Evolutionary conservation across 2,329 filamentous ascomycete genomes (phyloP).

Genomic region (Pyricularia pennisetigena): DNA sequence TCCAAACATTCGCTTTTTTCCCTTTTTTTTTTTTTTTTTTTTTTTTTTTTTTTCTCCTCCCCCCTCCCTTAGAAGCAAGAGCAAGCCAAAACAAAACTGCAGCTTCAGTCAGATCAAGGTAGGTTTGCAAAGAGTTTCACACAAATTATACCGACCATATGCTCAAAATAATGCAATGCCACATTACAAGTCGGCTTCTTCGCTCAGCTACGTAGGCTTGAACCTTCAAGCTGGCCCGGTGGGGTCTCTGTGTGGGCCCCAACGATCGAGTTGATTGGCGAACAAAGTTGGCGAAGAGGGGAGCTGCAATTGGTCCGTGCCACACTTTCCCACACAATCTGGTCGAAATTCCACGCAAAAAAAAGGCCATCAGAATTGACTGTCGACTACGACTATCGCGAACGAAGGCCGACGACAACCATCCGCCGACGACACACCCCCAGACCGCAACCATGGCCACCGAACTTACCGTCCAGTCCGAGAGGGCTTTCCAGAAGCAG

Average conservation of each 20-base stretch:
- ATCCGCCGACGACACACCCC: background rate
- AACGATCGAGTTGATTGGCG: background rate
- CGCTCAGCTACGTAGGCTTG: background rate
- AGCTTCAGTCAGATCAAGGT: too few relatives aligned
- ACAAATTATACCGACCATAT: too few relatives aligned
- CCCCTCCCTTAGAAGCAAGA: too few relatives aligned
- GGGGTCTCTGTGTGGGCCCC: background rate
- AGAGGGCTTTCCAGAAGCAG: slow-evolving; percentile 99
- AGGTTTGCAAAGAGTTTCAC: too few relatives aligned
- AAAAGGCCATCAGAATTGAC: background rate
- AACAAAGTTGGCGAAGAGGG: background rate
- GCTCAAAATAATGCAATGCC: background rate
- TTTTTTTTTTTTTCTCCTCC: too few relatives aligned
- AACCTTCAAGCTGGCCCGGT: background rate
- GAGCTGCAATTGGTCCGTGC: slow-evolving; percentile 1
- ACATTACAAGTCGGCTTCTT: background rate
- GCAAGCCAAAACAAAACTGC: too few relatives aligned
- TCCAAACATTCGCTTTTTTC: too few relatives aligned
- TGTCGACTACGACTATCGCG: background rate
- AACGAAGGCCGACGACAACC: background rate
- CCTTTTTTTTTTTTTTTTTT: too few relatives aligned
- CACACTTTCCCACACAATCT: slow-evolving; percentile 1
- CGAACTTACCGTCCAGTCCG: slow-evolving; percentile 98
- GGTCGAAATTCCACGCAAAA: slow-evolving; percentile 1
- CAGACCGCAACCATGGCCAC: slow-evolving; percentile 71